These are phyloP conservation scores for Blastocystis sp. DNA, from an alignment of 352 stramenopile genomes.

Conservation along the genomic window DNA sequence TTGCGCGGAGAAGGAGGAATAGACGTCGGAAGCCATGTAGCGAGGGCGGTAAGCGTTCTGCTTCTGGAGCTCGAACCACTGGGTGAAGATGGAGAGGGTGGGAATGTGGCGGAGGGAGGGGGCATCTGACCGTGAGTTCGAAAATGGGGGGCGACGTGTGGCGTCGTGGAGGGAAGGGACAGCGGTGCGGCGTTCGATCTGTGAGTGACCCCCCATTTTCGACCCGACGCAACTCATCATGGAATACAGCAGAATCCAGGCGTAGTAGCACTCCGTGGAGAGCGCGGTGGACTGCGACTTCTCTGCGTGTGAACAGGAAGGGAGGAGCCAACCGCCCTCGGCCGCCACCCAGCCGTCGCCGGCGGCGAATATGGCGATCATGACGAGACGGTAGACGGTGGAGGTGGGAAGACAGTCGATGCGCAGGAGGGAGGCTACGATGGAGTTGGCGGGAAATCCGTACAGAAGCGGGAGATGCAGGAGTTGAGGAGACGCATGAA, in stretches of 20 bases:
- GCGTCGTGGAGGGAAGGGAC: neutral
- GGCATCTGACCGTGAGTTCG: neutral
- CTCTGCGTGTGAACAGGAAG: neutral
- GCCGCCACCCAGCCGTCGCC: constrained; percentile 7
- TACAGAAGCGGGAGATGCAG: constrained; percentile 22
- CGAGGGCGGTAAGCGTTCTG: constrained; percentile 14
- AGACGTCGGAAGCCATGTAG: constrained; percentile 29
- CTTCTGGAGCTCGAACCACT: constrained; percentile 52
- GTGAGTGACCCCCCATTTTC: neutral
- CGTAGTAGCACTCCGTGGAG: neutral
- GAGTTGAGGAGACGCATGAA: constrained; percentile 10
- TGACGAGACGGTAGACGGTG: constrained; percentile 37
- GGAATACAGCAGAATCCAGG: neutral
- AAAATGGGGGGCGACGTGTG: neutral
- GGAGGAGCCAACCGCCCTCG: neutral
- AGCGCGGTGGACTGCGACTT: neutral
- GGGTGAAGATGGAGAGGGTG: constrained; percentile 27
- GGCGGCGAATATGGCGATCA: constrained; percentile 47
- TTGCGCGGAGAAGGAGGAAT: neutral
- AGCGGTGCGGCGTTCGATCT: neutral
- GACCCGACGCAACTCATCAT: neutral
- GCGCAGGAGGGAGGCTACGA: constrained; percentile 6
- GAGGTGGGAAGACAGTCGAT: constrained; percentile 1
- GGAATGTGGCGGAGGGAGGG: constrained; percentile 7
- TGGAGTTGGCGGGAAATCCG: neutral